These are phyloP conservation scores for Eimeria maxima DNA, from an alignment of 169 alveolate species.

Conservation along the genomic window DNA sequence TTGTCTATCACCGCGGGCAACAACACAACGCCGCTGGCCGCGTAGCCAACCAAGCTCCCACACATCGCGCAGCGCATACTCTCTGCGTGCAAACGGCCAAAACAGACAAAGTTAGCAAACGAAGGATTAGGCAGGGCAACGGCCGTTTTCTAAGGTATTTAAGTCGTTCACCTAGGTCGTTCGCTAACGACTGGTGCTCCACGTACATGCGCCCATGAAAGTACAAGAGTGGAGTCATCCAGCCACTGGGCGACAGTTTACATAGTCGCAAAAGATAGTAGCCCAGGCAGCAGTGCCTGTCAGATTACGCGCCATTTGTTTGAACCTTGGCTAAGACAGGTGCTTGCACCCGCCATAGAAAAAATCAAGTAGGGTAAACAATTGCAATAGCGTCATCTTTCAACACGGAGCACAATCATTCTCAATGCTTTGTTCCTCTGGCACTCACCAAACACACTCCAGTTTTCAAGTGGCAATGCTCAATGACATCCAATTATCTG, in stretches of 20 bases:
- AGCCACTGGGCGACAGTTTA: too few species aligned
- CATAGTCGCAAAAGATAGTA: neutral
- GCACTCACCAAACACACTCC: neutral
- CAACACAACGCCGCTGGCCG: neutral
- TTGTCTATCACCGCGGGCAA: too few species aligned
- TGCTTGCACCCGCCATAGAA: neutral
- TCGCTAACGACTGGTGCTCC: neutral
- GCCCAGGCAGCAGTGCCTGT: neutral
- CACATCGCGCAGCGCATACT: neutral
- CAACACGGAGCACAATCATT: neutral
- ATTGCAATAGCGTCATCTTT: too few species aligned
- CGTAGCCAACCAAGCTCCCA: neutral
- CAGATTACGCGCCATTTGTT: neutral
- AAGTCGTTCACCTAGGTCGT: too few species aligned
- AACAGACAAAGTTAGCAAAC: neutral
- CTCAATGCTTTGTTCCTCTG: neutral
- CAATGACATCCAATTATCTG: neutral
- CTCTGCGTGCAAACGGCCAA: neutral
- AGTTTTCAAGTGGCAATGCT: neutral
- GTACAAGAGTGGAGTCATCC: too few species aligned
- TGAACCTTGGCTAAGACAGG: neutral
- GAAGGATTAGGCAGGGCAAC: neutral
- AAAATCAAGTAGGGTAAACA: neutral
- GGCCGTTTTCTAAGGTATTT: neutral
- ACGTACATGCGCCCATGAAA: neutral